Conservation (phyloP, 441 rosid species). For the Eutrema salsugineum region DNA sequence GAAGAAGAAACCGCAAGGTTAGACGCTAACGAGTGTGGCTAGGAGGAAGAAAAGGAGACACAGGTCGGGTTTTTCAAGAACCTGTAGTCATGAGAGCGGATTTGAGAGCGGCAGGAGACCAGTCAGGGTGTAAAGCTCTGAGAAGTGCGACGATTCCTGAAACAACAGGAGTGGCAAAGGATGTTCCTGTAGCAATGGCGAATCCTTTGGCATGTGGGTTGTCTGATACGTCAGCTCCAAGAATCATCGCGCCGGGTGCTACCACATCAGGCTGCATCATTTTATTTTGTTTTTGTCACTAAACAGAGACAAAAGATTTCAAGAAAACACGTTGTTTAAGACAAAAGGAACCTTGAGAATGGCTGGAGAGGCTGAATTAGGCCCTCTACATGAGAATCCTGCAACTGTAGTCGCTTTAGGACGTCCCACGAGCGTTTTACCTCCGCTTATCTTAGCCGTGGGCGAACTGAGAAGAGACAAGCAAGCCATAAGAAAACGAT, state of each 20-base stretch:
- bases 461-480: slow-evolving; percentile 38
- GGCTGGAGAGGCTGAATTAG: slow-evolving; percentile 43
- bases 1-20: neutral
- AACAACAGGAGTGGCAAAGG: slow-evolving; percentile 38
- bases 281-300: neutral
- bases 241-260: slow-evolving; percentile 51
- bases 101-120: slow-evolving; percentile 50
- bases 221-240: slow-evolving; percentile 34
- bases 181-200: slow-evolving; percentile 35
- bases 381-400: slow-evolving; percentile 30
- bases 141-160: slow-evolving; percentile 31
- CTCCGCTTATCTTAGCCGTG: slow-evolving; percentile 35
- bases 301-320: slow-evolving; percentile 9
- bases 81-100: slow-evolving; percentile 39
- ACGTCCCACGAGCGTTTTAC: slow-evolving; percentile 36
- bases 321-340: neutral
- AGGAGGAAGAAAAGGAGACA: neutral
- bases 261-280: slow-evolving; percentile 51
- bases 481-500: neutral
- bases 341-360: slow-evolving; percentile 45
- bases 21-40: slow-evolving; percentile 17
- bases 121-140: slow-evolving; percentile 33
- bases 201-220: neutral
- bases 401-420: slow-evolving; percentile 32
- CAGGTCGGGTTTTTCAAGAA: neutral